Evolutionary conservation across 2,329 filamentous ascomycete genomes (phyloP).

Genomic region (Fusarium buxicola): DNA sequence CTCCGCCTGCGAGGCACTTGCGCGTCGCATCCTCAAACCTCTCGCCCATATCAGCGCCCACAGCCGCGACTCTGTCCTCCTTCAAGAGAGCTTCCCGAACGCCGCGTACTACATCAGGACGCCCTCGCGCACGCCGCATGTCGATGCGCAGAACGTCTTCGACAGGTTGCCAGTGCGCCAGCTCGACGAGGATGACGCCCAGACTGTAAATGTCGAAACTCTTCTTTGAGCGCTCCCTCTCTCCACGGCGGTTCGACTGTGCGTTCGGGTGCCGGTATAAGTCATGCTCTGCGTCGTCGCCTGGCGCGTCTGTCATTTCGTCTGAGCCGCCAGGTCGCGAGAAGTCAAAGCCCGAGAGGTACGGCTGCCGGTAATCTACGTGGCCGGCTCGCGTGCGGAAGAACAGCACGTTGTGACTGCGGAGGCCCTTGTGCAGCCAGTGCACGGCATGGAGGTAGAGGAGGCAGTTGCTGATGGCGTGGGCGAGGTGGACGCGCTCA

Average conservation of each 20-base stretch:
- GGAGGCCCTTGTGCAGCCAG: conserved; percentile 70
- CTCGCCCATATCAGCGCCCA: conserved; percentile 55
- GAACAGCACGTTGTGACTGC: conserved; percentile 65
- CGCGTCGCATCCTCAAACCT: conserved; percentile 54
- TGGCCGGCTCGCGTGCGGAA: conserved; percentile 51
- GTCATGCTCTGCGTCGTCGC: conserved; percentile 58
- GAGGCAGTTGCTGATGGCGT: conserved; percentile 63
- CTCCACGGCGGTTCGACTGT: conserved; percentile 51
- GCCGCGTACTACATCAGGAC: conserved; percentile 52
- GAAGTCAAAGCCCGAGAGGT: conserved; percentile 66
- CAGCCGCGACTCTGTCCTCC: conserved; percentile 45
- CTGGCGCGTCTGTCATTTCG: conserved; percentile 62
- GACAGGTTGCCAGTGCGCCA: conserved; percentile 64
- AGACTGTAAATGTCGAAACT: conserved; percentile 65
- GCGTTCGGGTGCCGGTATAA: conserved; percentile 63
- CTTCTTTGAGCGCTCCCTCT: conserved; percentile 57
- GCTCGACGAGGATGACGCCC: conserved; percentile 64
- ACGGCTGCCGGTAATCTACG: conserved; percentile 56
- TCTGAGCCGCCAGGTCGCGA: conserved; percentile 61
- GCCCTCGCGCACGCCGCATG: conserved; percentile 49
- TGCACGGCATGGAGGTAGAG: conserved; percentile 66
- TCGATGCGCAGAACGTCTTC: conserved; percentile 57
- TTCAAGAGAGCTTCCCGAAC: conserved; percentile 51
- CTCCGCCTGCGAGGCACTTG: conserved; percentile 53
- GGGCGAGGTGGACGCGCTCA: conserved; percentile 62